Evolutionary conservation across 192 early-diverging fungal genomes (phyloP).

Genomic region (Rhizoclosmatium globosum): DNA sequence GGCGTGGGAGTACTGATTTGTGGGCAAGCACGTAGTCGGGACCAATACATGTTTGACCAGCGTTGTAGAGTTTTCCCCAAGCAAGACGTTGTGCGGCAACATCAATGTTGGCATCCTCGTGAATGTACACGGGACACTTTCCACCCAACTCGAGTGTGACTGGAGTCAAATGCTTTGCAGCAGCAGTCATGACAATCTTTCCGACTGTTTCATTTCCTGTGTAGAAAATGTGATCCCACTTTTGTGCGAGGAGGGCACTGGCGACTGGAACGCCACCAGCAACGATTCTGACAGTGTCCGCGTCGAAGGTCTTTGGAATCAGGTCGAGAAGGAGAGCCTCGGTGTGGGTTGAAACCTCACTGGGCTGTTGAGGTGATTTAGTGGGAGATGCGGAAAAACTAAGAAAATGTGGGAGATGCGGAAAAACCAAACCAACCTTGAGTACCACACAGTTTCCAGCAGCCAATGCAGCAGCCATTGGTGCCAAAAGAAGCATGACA

Average conservation of each 20-base stretch:
- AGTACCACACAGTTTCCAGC: slow-evolving; percentile 80
- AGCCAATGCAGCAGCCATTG: slow-evolving; percentile 84
- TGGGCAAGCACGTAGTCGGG: slow-evolving; percentile 87
- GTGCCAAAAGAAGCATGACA: slow-evolving; percentile 70
- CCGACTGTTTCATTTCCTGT: slow-evolving; percentile 86
- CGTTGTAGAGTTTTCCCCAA: slow-evolving; percentile 85
- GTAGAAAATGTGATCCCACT: slow-evolving; percentile 93
- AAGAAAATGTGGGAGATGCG: background rate
- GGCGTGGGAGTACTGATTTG: slow-evolving; percentile 59
- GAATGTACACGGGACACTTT: slow-evolving; percentile 77
- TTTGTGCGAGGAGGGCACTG: slow-evolving; percentile 65
- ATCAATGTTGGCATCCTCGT: slow-evolving; percentile 63
- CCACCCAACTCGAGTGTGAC: slow-evolving; percentile 95
- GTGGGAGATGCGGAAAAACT: background rate
- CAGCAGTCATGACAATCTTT: slow-evolving; percentile 81
- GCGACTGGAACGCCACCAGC: slow-evolving; percentile 80
- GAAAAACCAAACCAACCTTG: slow-evolving; percentile 41
- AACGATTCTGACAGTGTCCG: slow-evolving; percentile 68
- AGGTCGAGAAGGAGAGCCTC: slow-evolving; percentile 68
- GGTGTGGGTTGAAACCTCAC: slow-evolving; percentile 77
- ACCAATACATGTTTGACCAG: slow-evolving; percentile 77
- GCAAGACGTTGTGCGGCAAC: slow-evolving; percentile 75
- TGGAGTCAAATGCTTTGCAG: slow-evolving; percentile 83
- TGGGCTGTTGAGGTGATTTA: slow-evolving; percentile 61
- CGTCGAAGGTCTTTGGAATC: slow-evolving; percentile 79